Base-by-base conservation (phyloP, 176 grass and related monocot genomes). In the Pontederia crassipes region DNA sequence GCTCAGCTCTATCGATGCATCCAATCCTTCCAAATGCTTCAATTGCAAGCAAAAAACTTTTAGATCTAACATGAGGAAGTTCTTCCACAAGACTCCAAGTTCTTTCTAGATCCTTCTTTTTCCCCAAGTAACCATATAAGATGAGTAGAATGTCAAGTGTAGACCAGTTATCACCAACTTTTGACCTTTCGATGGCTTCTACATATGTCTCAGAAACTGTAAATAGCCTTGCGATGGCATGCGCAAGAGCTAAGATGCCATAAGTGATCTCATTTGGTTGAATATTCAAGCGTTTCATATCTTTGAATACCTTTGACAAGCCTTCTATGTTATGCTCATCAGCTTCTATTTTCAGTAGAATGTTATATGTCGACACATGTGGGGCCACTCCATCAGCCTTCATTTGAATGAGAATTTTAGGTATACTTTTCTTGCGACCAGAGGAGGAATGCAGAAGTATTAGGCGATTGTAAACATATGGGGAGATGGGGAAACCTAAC, bases 191-290 rank as follows among this genome's bases (percentile, higher is more conserved):
- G 10, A 98, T 76, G 35, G 84, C 87, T 85, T 91, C 87, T 46
- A 97, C 71, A 74, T 97, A 97, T 70, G 79, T 81, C 11, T 81
- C 70, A 28, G 76, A 86, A 68, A 88, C 76, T 54, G 84, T 77
- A 69, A 81, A 88, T 24, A 97, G 77, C 62, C 93, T 88, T 50
- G 84, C 93, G 55, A 97, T 84, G 66, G 87, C 87, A 73, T 97
- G 72, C 9, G 93, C 82, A 50, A 82, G 79, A 28, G 93, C 93
- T n/a, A 88, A 62, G 75, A 91, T 75, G 27, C 93, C 87, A 69
- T 85, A 91, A 10, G 87, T 97, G 64, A 97, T 91, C 67, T 97
- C 93, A 74, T 91, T 91, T 11, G 87, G 93, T 48, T 97, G 84
- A 61, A 91, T 62, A n/a, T 91, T 81, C 48, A 79, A 81, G 63